A percentile compares a stretch with the other conserved stretches of the same genome.
Evolutionary conservation across 2,329 filamentous ascomycete species (phyloP).

Genomic region (Pseudocercospora crystallina): DNA sequence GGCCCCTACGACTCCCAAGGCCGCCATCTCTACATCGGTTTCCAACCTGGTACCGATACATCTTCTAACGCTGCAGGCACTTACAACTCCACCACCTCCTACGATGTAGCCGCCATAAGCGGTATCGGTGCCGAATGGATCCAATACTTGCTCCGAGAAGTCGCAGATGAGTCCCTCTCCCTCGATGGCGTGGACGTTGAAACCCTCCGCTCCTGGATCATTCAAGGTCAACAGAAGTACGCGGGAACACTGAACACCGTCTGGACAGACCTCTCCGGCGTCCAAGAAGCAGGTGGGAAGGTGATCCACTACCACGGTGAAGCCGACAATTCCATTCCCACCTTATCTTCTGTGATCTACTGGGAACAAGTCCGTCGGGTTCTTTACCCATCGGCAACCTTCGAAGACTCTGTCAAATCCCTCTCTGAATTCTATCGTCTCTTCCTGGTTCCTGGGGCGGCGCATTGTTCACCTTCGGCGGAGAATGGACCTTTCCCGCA

Average conservation of each 20-base stretch:
- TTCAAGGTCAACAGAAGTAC: slow-evolving; percentile 49
- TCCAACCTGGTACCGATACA: slow-evolving; percentile 20
- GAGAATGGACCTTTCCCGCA: slow-evolving; percentile 41
- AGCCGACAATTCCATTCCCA: slow-evolving; percentile 53
- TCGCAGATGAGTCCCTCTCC: slow-evolving; percentile 32
- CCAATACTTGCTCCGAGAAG: slow-evolving; percentile 42
- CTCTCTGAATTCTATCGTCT: slow-evolving; percentile 55
- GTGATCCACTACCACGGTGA: slow-evolving; percentile 60
- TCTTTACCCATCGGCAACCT: slow-evolving; percentile 50
- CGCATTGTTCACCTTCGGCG: slow-evolving; percentile 47
- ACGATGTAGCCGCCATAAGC: slow-evolving; percentile 32
- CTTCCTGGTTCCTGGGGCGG: slow-evolving; percentile 55
- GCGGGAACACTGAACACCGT: slow-evolving; percentile 54
- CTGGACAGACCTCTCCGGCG: slow-evolving; percentile 52
- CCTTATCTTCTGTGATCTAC: slow-evolving; percentile 56
- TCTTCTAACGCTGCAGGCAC: slow-evolving; percentile 12
- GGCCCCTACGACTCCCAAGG: slow-evolving; percentile 43
- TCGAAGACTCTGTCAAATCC: slow-evolving; percentile 23
- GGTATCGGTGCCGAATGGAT: slow-evolving; percentile 41
- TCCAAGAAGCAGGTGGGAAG: slow-evolving; percentile 54
- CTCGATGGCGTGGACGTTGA: slow-evolving; percentile 55
- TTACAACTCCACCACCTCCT: slow-evolving; percentile 35
- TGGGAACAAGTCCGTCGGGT: slow-evolving; percentile 54
- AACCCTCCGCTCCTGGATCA: slow-evolving; percentile 56
- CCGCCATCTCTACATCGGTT: slow-evolving; percentile 44